These are phyloP conservation scores for Podosphaera aphanis DNA, from an alignment of 2,329 filamentous ascomycete genomes.

Conservation along the genomic window DNA sequence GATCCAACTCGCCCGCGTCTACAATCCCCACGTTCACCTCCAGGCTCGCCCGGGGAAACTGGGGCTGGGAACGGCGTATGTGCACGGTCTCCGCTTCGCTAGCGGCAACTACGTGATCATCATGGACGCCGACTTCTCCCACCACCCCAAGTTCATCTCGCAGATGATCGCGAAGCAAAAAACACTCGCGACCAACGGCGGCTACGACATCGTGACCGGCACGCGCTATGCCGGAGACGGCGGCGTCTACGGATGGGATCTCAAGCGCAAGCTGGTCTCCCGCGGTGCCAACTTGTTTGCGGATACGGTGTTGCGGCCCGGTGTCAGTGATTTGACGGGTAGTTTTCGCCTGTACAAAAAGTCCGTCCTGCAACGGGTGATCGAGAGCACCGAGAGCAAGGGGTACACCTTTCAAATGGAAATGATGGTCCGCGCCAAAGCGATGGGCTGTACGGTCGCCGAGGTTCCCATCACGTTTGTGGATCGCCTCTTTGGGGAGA, in stretches of 20 bases:
- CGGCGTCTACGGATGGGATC: slow-evolving; percentile 89
- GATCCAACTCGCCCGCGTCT: slow-evolving; percentile 70
- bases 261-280: slow-evolving; percentile 68
- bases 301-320: slow-evolving; percentile 76
- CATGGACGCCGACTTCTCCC: slow-evolving; percentile 98
- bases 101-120: slow-evolving; percentile 95
- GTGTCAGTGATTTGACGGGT: slow-evolving; percentile 86
- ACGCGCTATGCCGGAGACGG: slow-evolving; percentile 78
- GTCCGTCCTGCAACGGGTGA: slow-evolving; percentile 68
- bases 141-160: slow-evolving; percentile 97
- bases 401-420: slow-evolving; percentile 99
- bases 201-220: slow-evolving; percentile 92
- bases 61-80: slow-evolving; percentile 14
- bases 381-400: slow-evolving; percentile 76
- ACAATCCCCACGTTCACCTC: slow-evolving; percentile 56
- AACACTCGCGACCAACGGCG: slow-evolving; percentile 23
- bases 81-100: slow-evolving; percentile 42
- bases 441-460: slow-evolving; percentile 77
- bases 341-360: slow-evolving; percentile 92
- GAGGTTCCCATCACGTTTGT: slow-evolving; percentile 96
- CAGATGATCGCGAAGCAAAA: slow-evolving; percentile 72
- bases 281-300: slow-evolving; percentile 86
- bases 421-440: slow-evolving; percentile 94
- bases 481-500: slow-evolving; percentile 83
- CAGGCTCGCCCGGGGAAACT: slow-evolving; percentile 61